Evolutionary conservation across 2,329 filamentous ascomycete genomes (phyloP).

Genomic region (Triangularia setosa): DNA sequence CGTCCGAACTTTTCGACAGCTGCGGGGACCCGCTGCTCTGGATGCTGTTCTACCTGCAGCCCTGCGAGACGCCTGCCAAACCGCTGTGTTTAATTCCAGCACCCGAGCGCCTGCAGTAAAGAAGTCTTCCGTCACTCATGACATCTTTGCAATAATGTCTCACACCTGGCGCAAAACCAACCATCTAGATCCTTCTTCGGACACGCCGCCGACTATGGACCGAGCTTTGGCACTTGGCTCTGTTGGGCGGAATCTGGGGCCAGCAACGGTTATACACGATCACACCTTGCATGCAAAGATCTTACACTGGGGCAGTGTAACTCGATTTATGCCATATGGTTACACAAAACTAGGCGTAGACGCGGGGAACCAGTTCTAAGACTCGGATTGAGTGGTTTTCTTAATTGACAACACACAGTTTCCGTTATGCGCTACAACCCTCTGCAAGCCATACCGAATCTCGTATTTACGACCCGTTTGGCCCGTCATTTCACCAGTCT

Average conservation of each 20-base stretch:
- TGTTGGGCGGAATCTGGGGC: neutral
- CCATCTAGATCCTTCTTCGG: neutral
- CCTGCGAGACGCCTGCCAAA: neutral
- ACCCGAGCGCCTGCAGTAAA: neutral
- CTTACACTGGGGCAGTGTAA: neutral
- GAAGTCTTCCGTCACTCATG: neutral
- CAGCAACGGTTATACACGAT: neutral
- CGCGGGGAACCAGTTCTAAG: neutral
- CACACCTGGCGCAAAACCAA: neutral
- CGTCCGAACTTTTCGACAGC: slow-evolving; percentile 1
- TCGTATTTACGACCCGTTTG: neutral
- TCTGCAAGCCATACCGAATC: neutral
- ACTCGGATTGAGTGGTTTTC: neutral
- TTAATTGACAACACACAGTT: neutral
- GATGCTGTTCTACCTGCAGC: slow-evolving; percentile 1
- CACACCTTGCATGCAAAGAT: neutral
- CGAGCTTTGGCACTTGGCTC: neutral
- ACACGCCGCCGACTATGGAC: neutral
- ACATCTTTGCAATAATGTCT: neutral
- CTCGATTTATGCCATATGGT: neutral
- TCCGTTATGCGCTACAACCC: neutral
- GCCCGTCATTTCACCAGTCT: neutral
- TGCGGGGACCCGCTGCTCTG: neutral
- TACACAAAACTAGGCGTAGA: neutral
- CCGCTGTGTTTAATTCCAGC: neutral